Evolutionary conservation across 2,329 filamentous ascomycete genomes (phyloP), one percentile per base, ranked within the genome.

Genomic region (Thielaviopsis ethacetica): DNA sequence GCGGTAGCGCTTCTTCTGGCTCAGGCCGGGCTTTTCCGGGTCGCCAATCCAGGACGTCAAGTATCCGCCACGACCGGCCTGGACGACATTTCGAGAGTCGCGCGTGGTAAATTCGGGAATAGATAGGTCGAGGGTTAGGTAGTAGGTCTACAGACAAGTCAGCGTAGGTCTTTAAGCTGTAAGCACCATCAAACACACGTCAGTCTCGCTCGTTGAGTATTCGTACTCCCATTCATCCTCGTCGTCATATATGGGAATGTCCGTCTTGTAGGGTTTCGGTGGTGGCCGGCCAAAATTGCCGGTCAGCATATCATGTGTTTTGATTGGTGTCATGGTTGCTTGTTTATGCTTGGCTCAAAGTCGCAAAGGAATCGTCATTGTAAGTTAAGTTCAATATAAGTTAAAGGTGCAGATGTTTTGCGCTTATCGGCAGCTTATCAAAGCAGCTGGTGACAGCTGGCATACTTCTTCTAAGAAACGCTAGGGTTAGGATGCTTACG

Each of bases 181-280:
- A 12, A n/a, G 22, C 9, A 30, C 17, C 27, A 30, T 10, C 49
- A 9, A 5, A 49, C 65, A 19, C 61, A 80, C 81, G 73, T 85
- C 82, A 15, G 75, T 82, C 65, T 85, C 81, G 0, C 79, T 82
- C 2, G 72, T 69, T 0, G 82, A 84, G 65, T 85, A 85, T 63
- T 85, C 82, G 63, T 84, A 84, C 65, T 85, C 82, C 80, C 80
- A 85, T 56, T 83, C 80, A 54, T 84, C 78, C 61, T 82, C 73
- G 5, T 75, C 76, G 27, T 73, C 71, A 15, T 56, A 54, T 27
- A 22, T 62, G 21, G 62, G 53, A 21, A 59, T 49, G 13, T 57
- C 54, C 5, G 58, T 26, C 26, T 56, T 58, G 50, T 54, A 61
- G 19, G 47, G 34, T 34, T 51, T 41, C 12, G 47, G 59, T 19